Conservation (phyloP, 257 asterid species). For the Orobanche coerulescens region DNA sequence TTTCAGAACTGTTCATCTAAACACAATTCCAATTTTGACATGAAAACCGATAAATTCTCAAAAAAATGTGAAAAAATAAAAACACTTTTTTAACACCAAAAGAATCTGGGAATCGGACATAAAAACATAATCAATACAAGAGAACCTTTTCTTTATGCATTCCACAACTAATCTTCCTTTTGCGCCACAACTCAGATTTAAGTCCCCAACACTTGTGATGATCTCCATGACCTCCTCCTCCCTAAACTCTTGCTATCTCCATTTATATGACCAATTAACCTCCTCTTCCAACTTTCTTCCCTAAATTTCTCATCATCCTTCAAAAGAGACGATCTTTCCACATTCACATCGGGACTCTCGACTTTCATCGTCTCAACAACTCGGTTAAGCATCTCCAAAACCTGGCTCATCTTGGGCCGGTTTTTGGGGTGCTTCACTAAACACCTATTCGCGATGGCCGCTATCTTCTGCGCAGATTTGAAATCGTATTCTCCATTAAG, state of each 20-base stretch:
- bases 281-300: constrained; percentile 35
- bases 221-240: constrained; percentile 47
- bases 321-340: constrained; percentile 25
- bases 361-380: constrained; percentile 26
- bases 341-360: constrained; percentile 25
- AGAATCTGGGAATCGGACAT: too few species aligned
- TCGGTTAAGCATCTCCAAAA: constrained; percentile 47
- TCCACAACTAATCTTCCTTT: background rate
- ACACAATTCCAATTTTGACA: too few species aligned
- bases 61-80: too few species aligned
- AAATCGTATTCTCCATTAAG: constrained; percentile 49
- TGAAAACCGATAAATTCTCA: too few species aligned
- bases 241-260: constrained; percentile 43
- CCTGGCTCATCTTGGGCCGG: constrained; percentile 76
- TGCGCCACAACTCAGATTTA: constrained; percentile 17
- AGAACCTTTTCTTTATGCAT: too few species aligned
- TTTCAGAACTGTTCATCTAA: too few species aligned
- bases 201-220: constrained; percentile 32
- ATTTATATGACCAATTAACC: constrained; percentile 38
- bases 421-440: constrained; percentile 56
- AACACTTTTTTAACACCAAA: too few species aligned
- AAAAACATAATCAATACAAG: too few species aligned
- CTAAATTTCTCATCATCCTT: constrained; percentile 21
- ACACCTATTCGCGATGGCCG: constrained; percentile 79
- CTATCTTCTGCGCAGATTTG: constrained; percentile 66